Conservation (phyloP, 164 flowering plant genomes). For the Echeveria elegans region DNA sequence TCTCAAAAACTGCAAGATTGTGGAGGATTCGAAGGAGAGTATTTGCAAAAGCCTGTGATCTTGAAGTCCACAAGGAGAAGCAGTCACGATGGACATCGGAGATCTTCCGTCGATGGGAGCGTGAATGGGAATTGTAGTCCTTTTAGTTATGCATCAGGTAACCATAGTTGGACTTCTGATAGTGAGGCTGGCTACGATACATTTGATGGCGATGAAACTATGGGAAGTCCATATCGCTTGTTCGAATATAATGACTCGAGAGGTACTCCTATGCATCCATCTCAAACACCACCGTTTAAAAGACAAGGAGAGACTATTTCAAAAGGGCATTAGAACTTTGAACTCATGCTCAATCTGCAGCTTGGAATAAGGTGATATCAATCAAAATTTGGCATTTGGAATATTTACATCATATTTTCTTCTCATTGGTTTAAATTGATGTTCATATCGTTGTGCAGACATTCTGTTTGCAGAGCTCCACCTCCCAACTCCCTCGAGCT, state of each 20-base stretch:
- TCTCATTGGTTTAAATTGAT: background rate
- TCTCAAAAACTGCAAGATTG: background rate
- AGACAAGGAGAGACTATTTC: constrained; percentile 23
- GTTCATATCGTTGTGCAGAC: constrained; percentile 21
- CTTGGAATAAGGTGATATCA: constrained; percentile 40
- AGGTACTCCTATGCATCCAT: background rate
- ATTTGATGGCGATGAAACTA: background rate
- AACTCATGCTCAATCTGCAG: constrained; percentile 65
- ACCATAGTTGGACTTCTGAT: background rate
- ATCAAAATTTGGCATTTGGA: background rate
- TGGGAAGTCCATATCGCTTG: constrained; percentile 1
- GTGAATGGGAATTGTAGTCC: background rate
- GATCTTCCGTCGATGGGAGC: background rate
- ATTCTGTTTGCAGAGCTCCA: constrained; percentile 56
- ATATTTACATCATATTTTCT: background rate
- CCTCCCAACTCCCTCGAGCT: constrained; percentile 48
- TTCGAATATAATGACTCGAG: background rate
- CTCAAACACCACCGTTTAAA: background rate
- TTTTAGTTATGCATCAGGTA: background rate
- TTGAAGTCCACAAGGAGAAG: background rate
- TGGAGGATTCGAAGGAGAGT: constrained; percentile 1
- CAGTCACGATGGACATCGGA: background rate
- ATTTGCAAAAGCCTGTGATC: background rate
- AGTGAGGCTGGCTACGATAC: background rate
- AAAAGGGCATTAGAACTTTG: constrained; percentile 59